phyloP scores from a whole-genome alignment of 2,329 filamentous ascomycete genomes.

The Cordyceps cateniannulata region DNA sequence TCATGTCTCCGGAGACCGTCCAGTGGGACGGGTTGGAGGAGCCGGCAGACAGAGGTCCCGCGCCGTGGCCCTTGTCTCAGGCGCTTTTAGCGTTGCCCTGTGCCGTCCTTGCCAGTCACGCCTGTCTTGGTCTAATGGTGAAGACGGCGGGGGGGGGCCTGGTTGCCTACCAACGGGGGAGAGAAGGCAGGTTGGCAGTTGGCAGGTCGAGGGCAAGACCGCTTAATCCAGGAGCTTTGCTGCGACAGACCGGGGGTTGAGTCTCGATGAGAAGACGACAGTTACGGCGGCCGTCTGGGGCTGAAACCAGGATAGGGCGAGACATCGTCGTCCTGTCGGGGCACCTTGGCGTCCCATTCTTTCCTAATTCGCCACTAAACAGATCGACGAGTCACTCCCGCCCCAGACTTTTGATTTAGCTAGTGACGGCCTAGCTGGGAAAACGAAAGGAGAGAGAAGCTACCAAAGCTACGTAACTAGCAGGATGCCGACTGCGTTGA shows the following conservation, averaged over 20 bases:
- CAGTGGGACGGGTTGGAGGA: neutral
- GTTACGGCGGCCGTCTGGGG: neutral
- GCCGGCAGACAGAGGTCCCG: constrained; percentile 4
- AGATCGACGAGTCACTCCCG: neutral
- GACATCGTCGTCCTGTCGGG: neutral
- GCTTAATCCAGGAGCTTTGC: neutral
- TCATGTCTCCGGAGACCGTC: neutral
- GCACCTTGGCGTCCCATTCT: neutral
- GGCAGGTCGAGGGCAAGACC: neutral
- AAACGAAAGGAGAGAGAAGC: neutral
- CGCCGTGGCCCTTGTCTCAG: neutral
- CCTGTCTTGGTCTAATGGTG: neutral
- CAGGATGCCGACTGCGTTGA: neutral
- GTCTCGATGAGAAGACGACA: neutral
- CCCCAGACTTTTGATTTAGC: neutral
- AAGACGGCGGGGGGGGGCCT: neutral
- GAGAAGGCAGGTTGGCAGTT: neutral
- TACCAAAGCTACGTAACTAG: too few species aligned
- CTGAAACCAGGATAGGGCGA: neutral
- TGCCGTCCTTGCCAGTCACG: neutral
- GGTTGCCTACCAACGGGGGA: neutral
- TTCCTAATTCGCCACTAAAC: neutral
- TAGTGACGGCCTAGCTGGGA: neutral
- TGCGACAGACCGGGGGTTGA: neutral
- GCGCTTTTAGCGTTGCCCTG: neutral